Evolutionary conservation across 106 monocot genomes (phyloP).

Genomic region (Dioscorea zingiberensis): DNA sequence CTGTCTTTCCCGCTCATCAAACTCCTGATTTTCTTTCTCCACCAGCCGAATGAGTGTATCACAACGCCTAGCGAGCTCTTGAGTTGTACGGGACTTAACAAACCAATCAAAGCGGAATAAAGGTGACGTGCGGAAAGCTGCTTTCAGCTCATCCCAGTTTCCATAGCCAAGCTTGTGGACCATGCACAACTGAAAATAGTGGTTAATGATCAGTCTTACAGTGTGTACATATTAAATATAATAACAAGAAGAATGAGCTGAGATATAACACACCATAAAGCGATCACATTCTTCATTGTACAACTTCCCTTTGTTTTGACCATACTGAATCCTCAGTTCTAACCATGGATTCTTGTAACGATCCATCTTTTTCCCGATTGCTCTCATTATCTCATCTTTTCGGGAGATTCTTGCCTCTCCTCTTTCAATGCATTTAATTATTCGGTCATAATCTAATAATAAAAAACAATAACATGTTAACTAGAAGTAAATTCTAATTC

Average conservation of each 20-base stretch:
- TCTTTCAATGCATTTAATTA: constrained; percentile 95
- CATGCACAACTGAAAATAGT: constrained; percentile 75
- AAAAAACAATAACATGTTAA: background rate
- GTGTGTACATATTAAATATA: background rate
- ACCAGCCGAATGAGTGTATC: constrained; percentile 93
- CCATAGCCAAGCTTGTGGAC: constrained; percentile 98
- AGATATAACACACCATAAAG: constrained; percentile 60
- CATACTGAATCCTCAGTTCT: constrained; percentile 97
- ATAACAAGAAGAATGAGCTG: constrained; percentile 2
- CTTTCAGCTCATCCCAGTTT: constrained; percentile 95
- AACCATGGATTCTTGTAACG: constrained; percentile 98
- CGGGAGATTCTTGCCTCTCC: constrained; percentile 90
- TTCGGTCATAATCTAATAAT: constrained; percentile 81
- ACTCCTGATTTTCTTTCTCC: constrained; percentile 98
- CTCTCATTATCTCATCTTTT: constrained; percentile 98
- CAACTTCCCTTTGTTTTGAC: constrained; percentile 93
- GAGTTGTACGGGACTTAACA: constrained; percentile 95
- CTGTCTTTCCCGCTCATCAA: constrained; percentile 87
- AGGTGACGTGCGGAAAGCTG: constrained; percentile 86
- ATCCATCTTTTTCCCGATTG: constrained; percentile 91
- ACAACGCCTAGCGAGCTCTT: constrained; percentile 88
- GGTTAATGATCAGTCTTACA: background rate
- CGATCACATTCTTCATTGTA: constrained; percentile 99
- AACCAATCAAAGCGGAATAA: constrained; percentile 98
- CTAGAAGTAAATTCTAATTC: too few relatives aligned